Evolutionary conservation across 2,329 filamentous ascomycete species (phyloP).

Genomic region (Lachnellula subtilissima): DNA sequence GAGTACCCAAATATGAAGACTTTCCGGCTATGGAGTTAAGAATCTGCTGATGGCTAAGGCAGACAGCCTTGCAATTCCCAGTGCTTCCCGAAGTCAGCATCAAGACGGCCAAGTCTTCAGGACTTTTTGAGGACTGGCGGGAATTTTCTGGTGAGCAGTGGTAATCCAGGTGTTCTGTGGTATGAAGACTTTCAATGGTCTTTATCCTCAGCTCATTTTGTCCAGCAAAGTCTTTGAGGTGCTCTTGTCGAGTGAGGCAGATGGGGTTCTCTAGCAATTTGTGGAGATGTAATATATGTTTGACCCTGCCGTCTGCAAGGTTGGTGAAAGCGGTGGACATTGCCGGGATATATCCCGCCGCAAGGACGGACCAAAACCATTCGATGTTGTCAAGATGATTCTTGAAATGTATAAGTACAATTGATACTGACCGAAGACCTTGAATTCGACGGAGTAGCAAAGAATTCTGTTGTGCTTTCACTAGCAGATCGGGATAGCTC

Average conservation of each 20-base stretch:
- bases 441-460: too few species aligned
- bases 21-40: too few species aligned
- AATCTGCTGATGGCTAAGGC: constrained; percentile 38
- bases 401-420: neutral
- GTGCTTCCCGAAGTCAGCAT: constrained; percentile 50
- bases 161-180: too few species aligned
- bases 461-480: too few species aligned
- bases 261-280: neutral
- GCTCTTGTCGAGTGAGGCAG: neutral
- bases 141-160: too few species aligned
- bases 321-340: neutral
- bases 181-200: too few species aligned
- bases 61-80: constrained; percentile 45
- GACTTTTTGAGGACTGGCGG: too few species aligned
- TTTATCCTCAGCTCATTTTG: too few species aligned
- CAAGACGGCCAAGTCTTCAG: constrained; percentile 29
- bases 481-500: too few species aligned
- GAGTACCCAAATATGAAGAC: too few species aligned
- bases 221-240: too few species aligned
- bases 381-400: neutral
- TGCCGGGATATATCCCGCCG: neutral
- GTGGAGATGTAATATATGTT: neutral
- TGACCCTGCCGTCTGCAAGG: neutral
- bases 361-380: neutral
- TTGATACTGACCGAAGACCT: too few species aligned